phyloP scores from a whole-genome alignment of 2,329 filamentous ascomycete genomes.

The Pleoardoris graminearum region DNA sequence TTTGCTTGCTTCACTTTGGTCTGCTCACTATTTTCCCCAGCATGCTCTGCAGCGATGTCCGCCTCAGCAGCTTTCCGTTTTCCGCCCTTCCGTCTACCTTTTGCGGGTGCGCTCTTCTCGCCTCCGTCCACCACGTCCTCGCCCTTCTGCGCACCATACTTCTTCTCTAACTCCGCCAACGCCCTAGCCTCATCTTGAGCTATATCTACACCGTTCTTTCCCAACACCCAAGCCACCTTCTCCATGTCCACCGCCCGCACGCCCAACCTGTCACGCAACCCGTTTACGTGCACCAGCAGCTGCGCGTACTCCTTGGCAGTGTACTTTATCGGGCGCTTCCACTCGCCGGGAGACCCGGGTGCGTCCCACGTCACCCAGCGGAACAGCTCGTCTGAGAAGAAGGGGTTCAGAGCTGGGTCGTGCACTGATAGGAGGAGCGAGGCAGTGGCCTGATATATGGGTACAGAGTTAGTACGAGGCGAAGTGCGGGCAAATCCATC shows the following conservation, averaged over 20 bases:
- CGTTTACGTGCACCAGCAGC: constrained; percentile 50
- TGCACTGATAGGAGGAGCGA: constrained; percentile 72
- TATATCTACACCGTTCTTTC: constrained; percentile 48
- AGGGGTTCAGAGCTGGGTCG: constrained; percentile 63
- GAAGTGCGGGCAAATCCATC: too few species aligned
- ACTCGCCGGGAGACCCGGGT: constrained; percentile 52
- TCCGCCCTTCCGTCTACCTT: background rate
- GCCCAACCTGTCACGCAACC: constrained; percentile 29
- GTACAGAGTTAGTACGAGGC: too few species aligned
- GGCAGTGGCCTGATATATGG: too few species aligned
- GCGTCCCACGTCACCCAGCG: constrained; percentile 66
- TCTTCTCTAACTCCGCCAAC: background rate
- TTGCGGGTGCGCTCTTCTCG: background rate
- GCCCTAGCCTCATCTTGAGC: constrained; percentile 12
- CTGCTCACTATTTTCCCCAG: background rate
- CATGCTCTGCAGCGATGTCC: background rate
- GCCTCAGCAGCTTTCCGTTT: constrained; percentile 1
- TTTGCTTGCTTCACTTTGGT: constrained; percentile 9
- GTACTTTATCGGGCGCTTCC: constrained; percentile 66
- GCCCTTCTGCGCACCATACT: constrained; percentile 3
- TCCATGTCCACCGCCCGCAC: constrained; percentile 65
- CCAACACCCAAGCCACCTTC: constrained; percentile 70
- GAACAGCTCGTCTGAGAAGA: constrained; percentile 81
- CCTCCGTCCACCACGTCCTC: background rate
- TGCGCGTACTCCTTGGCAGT: constrained; percentile 67